Conservation (phyloP, 2,329 filamentous ascomycete species). For the Ceratocystis colombiana region DNA sequence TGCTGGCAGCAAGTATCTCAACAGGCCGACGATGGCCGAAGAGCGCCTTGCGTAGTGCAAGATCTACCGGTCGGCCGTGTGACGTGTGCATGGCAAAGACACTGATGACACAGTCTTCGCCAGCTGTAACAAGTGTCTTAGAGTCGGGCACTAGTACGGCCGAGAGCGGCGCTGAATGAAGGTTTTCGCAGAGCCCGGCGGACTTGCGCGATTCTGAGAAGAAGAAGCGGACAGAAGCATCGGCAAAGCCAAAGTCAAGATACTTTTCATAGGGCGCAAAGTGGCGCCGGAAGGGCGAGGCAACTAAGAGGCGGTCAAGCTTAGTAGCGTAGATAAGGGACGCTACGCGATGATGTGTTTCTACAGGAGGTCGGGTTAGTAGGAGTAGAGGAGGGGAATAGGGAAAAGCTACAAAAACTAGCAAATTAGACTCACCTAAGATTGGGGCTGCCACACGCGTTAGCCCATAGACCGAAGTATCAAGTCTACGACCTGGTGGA, state of each 20-base stretch:
- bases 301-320: slow-evolving; percentile 71
- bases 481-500: slow-evolving; percentile 58
- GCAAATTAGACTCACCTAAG: slow-evolving; percentile 10
- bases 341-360: slow-evolving; percentile 67
- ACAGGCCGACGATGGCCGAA: slow-evolving; percentile 86
- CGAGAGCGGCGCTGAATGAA: slow-evolving; percentile 84
- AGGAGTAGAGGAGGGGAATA: not conserved
- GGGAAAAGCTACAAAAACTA: not conserved
- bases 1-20: slow-evolving; percentile 70
- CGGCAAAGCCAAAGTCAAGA: slow-evolving; percentile 91
- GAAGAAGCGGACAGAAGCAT: slow-evolving; percentile 87
- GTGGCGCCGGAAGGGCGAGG: slow-evolving; percentile 74
- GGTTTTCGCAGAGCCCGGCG: slow-evolving; percentile 82
- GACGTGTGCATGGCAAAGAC: slow-evolving; percentile 63
- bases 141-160: slow-evolving; percentile 78
- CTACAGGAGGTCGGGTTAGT: slow-evolving; percentile 35
- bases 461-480: slow-evolving; percentile 61
- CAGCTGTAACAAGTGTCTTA: slow-evolving; percentile 80
- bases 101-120: slow-evolving; percentile 82
- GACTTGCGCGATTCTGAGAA: slow-evolving; percentile 71
- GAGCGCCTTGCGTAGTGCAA: slow-evolving; percentile 66
- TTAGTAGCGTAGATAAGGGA: slow-evolving; percentile 70
- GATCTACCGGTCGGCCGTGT: slow-evolving; percentile 60
- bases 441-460: slow-evolving; percentile 70
- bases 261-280: slow-evolving; percentile 88